These are phyloP conservation scores for Verticillium alfalfae DNA, from an alignment of 2,329 filamentous ascomycete genomes.

Conservation along the genomic window DNA sequence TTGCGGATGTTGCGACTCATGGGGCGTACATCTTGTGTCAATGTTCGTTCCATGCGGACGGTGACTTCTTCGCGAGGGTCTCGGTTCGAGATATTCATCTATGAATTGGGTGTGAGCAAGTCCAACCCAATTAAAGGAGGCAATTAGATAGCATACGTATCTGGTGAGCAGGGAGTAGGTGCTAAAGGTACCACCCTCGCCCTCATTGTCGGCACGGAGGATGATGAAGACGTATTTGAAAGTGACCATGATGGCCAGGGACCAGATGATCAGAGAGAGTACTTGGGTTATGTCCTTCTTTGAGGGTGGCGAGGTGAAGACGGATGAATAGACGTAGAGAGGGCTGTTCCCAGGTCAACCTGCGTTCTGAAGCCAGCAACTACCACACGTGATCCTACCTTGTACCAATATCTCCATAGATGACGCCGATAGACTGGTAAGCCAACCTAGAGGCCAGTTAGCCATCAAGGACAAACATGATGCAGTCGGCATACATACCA, in stretches of 20 bases:
- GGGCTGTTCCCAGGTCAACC: constrained; percentile 36
- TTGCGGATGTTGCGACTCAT: constrained; percentile 47
- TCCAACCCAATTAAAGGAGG: too few species aligned
- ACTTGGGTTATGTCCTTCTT: constrained; percentile 58
- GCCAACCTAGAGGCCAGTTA: constrained; percentile 38
- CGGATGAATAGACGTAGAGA: constrained; percentile 68
- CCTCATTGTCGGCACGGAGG: constrained; percentile 62
- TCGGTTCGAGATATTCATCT: constrained; percentile 50
- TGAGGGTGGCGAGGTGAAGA: constrained; percentile 50
- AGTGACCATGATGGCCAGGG: constrained; percentile 63
- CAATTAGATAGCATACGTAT: constrained; percentile 31
- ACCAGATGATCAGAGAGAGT: constrained; percentile 65
- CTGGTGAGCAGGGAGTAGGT: constrained; percentile 60
- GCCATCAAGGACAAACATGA: not conserved
- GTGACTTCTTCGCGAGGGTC: constrained; percentile 52
- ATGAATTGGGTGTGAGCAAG: constrained; percentile 18
- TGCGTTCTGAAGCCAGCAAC: not conserved
- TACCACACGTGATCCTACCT: constrained; percentile 13
- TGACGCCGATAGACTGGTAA: constrained; percentile 61
- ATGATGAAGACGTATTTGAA: constrained; percentile 65
- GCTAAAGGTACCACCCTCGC: constrained; percentile 65
- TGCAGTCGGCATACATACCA: constrained; percentile 14
- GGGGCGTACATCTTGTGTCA: constrained; percentile 48
- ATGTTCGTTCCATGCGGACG: constrained; percentile 53
- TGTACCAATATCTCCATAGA: constrained; percentile 64